Conservation (phyloP, 2,329 filamentous ascomycete species). For the Aspergillus flavus region DNA sequence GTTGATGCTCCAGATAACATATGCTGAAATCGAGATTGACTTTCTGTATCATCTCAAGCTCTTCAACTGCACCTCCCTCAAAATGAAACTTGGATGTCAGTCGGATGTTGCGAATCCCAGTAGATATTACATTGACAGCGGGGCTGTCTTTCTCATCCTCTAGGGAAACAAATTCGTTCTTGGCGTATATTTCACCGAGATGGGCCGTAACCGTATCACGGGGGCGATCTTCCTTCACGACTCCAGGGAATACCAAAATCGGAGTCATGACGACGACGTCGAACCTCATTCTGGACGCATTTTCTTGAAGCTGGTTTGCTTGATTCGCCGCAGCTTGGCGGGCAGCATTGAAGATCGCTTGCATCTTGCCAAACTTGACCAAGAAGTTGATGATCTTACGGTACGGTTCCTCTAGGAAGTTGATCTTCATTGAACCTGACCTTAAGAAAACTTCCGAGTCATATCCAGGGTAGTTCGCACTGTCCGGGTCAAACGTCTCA, state of each 20-base stretch:
- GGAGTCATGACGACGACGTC: conserved; percentile 93
- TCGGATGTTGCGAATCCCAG: conserved; percentile 88
- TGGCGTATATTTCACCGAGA: conserved; percentile 94
- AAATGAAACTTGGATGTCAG: conserved; percentile 91
- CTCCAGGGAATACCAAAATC: conserved; percentile 89
- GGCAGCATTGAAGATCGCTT: conserved; percentile 96
- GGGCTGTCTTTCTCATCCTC: conserved; percentile 74
- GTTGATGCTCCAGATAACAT: conserved; percentile 83
- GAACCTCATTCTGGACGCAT: conserved; percentile 86
- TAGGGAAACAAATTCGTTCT: conserved; percentile 85
- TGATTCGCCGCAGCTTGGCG: conserved; percentile 92
- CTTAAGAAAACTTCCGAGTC: conserved; percentile 89
- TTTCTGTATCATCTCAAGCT: conserved; percentile 94
- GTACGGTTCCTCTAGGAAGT: conserved; percentile 96
- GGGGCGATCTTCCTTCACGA: conserved; percentile 68
- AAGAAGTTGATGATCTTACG: conserved; percentile 97
- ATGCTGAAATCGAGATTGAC: conserved; percentile 93
- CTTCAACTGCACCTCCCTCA: conserved; percentile 69
- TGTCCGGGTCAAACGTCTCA: conserved; percentile 83
- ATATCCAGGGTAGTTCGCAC: conserved; percentile 84
- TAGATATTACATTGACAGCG: conserved; percentile 84
- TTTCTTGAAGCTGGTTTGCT: conserved; percentile 90
- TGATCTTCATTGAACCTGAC: conserved; percentile 93
- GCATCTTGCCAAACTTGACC: conserved; percentile 99
- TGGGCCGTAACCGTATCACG: conserved; percentile 89